Evolutionary conservation across 2,329 filamentous ascomycete genomes (phyloP).

Genomic region (Ophiostoma sp.): DNA sequence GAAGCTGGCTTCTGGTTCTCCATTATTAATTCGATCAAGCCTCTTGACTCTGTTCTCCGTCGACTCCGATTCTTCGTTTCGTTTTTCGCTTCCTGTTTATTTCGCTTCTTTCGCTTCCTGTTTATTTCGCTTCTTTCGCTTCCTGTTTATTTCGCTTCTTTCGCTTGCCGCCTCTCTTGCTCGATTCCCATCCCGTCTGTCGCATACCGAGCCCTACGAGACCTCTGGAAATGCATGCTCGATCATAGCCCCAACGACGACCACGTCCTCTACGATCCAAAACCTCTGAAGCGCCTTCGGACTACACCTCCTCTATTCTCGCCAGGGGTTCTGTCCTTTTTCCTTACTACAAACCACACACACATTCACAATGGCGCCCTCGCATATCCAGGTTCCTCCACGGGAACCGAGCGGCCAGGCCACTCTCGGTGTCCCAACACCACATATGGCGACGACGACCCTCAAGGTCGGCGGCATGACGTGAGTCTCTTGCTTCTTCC

Average conservation of each 20-base stretch:
- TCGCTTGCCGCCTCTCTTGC: neutral
- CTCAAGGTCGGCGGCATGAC: constrained; percentile 85
- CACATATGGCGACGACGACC: constrained; percentile 82
- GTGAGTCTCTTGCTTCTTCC: constrained; percentile 40
- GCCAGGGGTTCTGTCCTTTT: too few species aligned
- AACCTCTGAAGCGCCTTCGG: too few species aligned
- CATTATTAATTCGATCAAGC: neutral
- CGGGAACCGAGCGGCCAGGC: constrained; percentile 29
- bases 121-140: neutral
- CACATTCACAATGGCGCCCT: constrained; percentile 43
- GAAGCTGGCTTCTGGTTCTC: constrained; percentile 21
- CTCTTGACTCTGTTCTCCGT: neutral
- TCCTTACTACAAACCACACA: neutral
- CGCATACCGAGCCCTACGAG: too few species aligned
- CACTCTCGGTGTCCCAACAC: constrained; percentile 38
- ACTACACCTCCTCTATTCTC: too few species aligned
- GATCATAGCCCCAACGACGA: neutral
- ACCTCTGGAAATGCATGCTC: neutral
- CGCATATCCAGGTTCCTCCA: constrained; percentile 44
- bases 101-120: neutral
- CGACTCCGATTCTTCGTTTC: constrained; percentile 1
- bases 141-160: constrained; percentile 4
- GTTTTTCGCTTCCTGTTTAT: neutral
- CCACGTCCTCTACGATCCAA: too few species aligned
- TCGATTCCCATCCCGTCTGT: too few species aligned